Conservation (phyloP, 768 basidiomycete genomes). For the Hypholoma sublateritium region DNA sequence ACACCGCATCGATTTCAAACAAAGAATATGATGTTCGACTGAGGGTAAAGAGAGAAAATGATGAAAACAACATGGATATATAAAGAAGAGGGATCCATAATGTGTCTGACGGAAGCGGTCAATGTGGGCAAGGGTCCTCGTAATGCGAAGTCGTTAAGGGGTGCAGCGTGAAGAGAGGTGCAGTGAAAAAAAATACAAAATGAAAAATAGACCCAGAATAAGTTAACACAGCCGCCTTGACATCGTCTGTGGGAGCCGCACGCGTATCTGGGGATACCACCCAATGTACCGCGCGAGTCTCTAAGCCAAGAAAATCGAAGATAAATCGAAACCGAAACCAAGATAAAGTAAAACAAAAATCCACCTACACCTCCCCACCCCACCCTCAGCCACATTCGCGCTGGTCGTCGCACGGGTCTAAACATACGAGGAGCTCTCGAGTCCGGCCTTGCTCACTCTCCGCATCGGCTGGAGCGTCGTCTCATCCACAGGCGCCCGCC, state of each 20-base stretch:
- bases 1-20: too few species aligned
- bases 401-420: neutral
- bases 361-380: neutral
- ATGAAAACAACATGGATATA: too few species aligned
- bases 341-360: too few species aligned
- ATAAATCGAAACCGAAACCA: neutral
- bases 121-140: too few species aligned
- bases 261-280: neutral
- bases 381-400: neutral
- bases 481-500: conserved; percentile 86
- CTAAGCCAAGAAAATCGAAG: neutral
- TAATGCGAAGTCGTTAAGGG: too few species aligned
- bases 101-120: too few species aligned
- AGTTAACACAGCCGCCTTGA: neutral
- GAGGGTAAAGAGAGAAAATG: too few species aligned
- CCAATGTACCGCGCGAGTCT: neutral
- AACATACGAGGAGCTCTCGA: conserved; percentile 63
- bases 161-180: too few species aligned
- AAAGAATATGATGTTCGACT: too few species aligned
- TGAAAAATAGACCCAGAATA: neutral
- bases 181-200: neutral
- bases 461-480: conserved; percentile 87
- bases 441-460: conserved; percentile 89
- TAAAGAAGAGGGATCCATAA: too few species aligned
- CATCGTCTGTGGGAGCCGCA: neutral